Evolutionary conservation across 306 rosid species (phyloP), one percentile per base, ranked within the genome.

Genomic region (Mimosa bimucronata): DNA sequence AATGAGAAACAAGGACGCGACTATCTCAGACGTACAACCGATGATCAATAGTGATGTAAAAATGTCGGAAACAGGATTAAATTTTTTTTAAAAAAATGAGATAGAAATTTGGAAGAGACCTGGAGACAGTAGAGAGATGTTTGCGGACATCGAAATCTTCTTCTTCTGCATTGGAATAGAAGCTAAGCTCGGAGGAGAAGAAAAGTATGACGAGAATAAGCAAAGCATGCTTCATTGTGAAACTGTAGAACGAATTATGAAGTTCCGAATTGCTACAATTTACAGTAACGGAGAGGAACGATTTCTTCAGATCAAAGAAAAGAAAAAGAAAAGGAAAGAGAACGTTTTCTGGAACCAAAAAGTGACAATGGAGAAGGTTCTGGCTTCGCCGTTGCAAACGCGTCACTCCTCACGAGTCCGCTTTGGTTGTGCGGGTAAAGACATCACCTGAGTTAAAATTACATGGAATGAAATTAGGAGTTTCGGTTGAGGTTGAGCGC

Each of bases 101-200:
- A 12, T 40, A n/a, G 15, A 52, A 53, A 28, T 69, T 19, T 2
- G 79, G 46, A 21, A 64, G 74, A 62, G 26, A 90, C 98, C 97
- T 91, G 85, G 98, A 76, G 9, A 88, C 97, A 6, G 97, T 90
- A 15, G 97, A 91, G 18, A 95, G 92, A 73, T 90, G 97, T 41
- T 88, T 73, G 57, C 91, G 88, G 74, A 95, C 94, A 77, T 86
- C 92, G 44, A 95, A 95, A 74, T 84, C 42, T 61, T 81, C 88
- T 69, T 80, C 88, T 66, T 80, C 88, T 6, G 90, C 89, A 67
- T 62, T 66, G 3, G 88, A 88, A 72, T 18, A 10, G 34, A 7
- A 50, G 57, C 48, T 55, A 19, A 87, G 66, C 0, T 65, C 5
- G 0, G 75, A 83, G 6, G 75, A 84, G 4, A 86, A 73, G 34